Evolutionary conservation across 179 eudicot species (phyloP), one percentile per base, ranked within the genome.

Genomic region (Dionaea muscipula): DNA sequence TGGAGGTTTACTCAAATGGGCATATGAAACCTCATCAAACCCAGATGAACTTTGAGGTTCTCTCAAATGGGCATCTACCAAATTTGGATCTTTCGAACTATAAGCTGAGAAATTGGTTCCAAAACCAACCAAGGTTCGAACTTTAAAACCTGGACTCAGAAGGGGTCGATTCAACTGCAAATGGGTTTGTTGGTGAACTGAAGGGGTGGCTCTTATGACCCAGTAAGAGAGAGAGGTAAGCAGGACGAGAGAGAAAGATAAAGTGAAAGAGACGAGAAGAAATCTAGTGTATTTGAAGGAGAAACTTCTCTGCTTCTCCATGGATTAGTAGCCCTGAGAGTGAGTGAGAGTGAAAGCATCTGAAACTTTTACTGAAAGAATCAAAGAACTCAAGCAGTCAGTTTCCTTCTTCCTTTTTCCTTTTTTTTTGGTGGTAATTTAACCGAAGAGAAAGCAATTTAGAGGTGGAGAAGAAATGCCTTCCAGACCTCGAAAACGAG

Each of bases 301-400:
- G 56, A 76, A 76, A 57, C 77, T 79, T 67, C 69, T 81, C 49
- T 76, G 89, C 59, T 63, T 85, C 73, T 85, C 95, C 89, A 89
- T 14, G 26, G 37, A 24, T 21, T 9, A 12, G 16, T 40, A 51
- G 53, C 47, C 6, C 49, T 16, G 19, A 15, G 22, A 56, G 33
- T 13, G 47, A 25, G 49, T 21, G 23, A 22, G 49, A 15, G 38
- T 4, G 35, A 11, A 4, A 31, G 35, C 35, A 31, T 31, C 35
- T 31, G 53, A 36, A 59, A n/a, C n/a, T n/a, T n/a, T n/a, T n/a
- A n/a, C n/a, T n/a, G n/a, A n/a, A n/a, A n/a, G n/a, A n/a, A n/a
- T n/a, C n/a, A n/a, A n/a, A n/a, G n/a, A n/a, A n/a, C n/a, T n/a
- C n/a, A n/a, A n/a, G n/a, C n/a, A n/a, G n/a, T n/a, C n/a, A n/a